Conservation (phyloP, 2,329 filamentous ascomycete genomes). For the Fusarium buxicola region DNA sequence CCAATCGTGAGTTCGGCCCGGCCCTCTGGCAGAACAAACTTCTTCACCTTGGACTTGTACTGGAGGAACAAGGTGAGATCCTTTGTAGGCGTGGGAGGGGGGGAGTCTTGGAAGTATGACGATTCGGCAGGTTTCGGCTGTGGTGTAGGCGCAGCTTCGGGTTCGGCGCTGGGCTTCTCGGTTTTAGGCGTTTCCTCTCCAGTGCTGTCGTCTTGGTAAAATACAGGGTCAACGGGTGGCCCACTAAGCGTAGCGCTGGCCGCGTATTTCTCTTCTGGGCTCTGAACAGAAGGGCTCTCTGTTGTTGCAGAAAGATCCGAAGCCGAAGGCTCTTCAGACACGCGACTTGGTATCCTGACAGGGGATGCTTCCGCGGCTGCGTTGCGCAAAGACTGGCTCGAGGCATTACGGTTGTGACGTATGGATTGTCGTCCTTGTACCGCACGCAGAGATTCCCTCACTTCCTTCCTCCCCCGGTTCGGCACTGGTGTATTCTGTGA, state of each 20-base stretch:
- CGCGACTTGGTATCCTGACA: constrained; percentile 67
- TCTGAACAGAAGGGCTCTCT: constrained; percentile 60
- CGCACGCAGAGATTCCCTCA: constrained; percentile 83
- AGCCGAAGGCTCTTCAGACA: constrained; percentile 69
- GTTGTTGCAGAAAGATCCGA: constrained; percentile 40
- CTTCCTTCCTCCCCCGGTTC: constrained; percentile 82
- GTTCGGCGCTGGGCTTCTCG: constrained; percentile 40
- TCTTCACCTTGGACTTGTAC: constrained; percentile 97
- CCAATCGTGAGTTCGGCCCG: constrained; percentile 87
- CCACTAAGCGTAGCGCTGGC: constrained; percentile 70
- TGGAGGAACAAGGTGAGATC: constrained; percentile 94
- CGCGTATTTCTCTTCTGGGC: constrained; percentile 73
- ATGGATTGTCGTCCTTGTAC: constrained; percentile 66
- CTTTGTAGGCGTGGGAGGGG: constrained; percentile 76
- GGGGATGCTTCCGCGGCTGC: constrained; percentile 68
- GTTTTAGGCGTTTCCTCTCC: constrained; percentile 30
- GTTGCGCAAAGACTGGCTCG: constrained; percentile 56
- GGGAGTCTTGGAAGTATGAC: constrained; percentile 69
- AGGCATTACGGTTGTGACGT: constrained; percentile 61
- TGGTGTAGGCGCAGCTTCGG: constrained; percentile 47
- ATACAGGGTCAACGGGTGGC: constrained; percentile 63
- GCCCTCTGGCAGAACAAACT: constrained; percentile 89
- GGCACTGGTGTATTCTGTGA: constrained; percentile 85
- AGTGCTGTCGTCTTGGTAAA: constrained; percentile 28
- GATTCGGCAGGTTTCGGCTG: constrained; percentile 58